Base-by-base conservation (phyloP, 495 filamentous ascomycete species). In the Articulospora tetracladia region DNA sequence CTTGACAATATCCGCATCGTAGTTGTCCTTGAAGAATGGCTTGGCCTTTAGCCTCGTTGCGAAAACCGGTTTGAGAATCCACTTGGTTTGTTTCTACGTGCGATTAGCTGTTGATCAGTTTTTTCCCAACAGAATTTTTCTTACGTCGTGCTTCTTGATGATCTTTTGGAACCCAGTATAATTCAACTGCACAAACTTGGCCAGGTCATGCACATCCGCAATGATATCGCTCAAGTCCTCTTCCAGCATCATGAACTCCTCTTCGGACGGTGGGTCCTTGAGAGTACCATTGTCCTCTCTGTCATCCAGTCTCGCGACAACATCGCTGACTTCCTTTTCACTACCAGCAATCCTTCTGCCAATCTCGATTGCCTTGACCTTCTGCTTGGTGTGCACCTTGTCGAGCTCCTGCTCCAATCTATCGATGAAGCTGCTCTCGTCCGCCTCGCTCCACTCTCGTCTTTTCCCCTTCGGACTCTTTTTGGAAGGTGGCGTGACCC, bases 81-180 rank as follows among this genome's bases (percentile, higher is more conserved):
- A 98, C 32, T 83, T 77, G 0, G 94, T 99, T 82, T 89, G 78
- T 90, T 99, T 99, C 89, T 95, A 63, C 53, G n/a, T 23, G 8
- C 17, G 3, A 69, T 76, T 62, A 74, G 71, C 66, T 58, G 26
- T 23, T 36, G n/a, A 26, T 27, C 58, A 24, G 27, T 25, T 17
- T 15, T 15, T 46, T 32, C 34, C 6, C 57, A 23, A 17, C 10
- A 32, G 27, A 47, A 22, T 58, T 22, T 6, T 41, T 82, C 89
- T 55, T 75, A 94, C 91, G 79, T 99, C 94, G 73, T 99, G 94
- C 77, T 99, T 99, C 79, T 99, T 99, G 71, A 99, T 97, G 66
- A 99, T 99, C 79, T 99, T 99, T 79, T 97, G 95, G 69, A 99
- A 99, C 0, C 95, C 94, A 0, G 93, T 97, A 68, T 99, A 99